phyloP scores from a whole-genome alignment of 2,329 filamentous ascomycete genomes.

The Paraphoma sp. region DNA sequence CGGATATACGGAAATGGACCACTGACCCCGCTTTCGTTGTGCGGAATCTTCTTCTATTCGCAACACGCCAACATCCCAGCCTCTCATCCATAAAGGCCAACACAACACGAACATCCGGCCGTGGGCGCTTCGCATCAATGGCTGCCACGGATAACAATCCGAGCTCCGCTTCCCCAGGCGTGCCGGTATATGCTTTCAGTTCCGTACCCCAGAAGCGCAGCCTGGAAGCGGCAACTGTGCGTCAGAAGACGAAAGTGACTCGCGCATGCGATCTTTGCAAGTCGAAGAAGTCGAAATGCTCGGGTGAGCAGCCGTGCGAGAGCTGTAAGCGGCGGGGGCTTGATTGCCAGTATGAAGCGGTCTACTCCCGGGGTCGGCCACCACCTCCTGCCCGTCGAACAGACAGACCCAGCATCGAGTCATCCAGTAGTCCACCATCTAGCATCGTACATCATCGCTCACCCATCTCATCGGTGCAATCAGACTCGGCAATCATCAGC shows the following conservation, averaged over 20 bases:
- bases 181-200: not conserved
- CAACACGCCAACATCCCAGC: not conserved
- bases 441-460: conserved; percentile 1
- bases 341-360: conserved; percentile 31
- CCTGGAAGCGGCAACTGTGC: not conserved
- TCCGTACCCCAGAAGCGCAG: conserved; percentile 19
- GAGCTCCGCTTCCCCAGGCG: not conserved
- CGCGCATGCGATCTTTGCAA: conserved; percentile 42
- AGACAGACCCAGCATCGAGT: not conserved
- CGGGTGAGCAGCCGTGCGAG: conserved; percentile 34
- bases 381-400: conserved; percentile 20
- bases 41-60: not conserved
- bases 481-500: not conserved
- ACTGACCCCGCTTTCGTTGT: not conserved
- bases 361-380: conserved; percentile 33
- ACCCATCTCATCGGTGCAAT: not conserved
- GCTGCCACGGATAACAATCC: not conserved
- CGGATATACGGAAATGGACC: not conserved
- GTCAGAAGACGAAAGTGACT: conserved; percentile 33
- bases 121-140: not conserved
- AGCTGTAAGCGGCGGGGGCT: conserved; percentile 24
- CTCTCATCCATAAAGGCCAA: not conserved
- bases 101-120: not conserved
- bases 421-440: not conserved
- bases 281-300: conserved; percentile 37